phyloP scores from a whole-genome alignment of 2,329 filamentous ascomycete genomes.

The Bipolaris oryzae region DNA sequence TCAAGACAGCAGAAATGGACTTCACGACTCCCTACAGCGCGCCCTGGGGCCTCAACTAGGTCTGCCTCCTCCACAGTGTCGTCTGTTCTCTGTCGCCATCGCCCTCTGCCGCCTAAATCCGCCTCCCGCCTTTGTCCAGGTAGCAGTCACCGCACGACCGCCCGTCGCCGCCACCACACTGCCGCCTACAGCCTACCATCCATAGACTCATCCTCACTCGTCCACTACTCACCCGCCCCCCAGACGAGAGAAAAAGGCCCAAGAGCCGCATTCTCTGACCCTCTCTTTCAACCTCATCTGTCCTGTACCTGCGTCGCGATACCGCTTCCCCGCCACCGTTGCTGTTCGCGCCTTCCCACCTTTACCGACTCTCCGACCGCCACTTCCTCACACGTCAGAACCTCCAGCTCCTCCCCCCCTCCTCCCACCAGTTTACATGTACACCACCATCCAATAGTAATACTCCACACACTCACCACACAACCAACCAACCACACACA shows the following conservation, averaged over 20 bases:
- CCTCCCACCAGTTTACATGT: constrained; percentile 24
- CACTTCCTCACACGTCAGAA: constrained; percentile 38
- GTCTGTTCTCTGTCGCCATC: constrained; percentile 26
- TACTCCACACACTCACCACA: constrained; percentile 10
- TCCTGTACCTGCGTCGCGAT: constrained; percentile 22
- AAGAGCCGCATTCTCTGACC: constrained; percentile 4
- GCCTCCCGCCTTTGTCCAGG: constrained; percentile 32
- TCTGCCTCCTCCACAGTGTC: constrained; percentile 25
- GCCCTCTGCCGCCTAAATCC: constrained; percentile 9
- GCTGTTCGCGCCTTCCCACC: constrained; percentile 21
- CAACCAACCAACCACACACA: constrained; percentile 22
- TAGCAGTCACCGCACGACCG: constrained; percentile 34
- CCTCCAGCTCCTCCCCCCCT: constrained; percentile 26
- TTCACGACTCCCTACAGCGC: constrained; percentile 40
- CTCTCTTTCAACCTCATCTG: constrained; percentile 6
- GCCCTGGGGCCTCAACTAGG: constrained; percentile 42
- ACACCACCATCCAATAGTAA: constrained; percentile 36
- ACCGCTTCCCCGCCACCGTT: neutral
- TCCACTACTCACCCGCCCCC: constrained; percentile 18
- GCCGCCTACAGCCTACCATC: constrained; percentile 27
- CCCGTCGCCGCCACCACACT: constrained; percentile 35
- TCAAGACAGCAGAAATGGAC: constrained; percentile 43
- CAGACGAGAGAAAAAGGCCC: constrained; percentile 21
- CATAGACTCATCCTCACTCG: constrained; percentile 27
- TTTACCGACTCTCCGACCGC: constrained; percentile 33